phyloP scores from a whole-genome alignment of 345 rosid genomes.

The Lepidium sativum region DNA sequence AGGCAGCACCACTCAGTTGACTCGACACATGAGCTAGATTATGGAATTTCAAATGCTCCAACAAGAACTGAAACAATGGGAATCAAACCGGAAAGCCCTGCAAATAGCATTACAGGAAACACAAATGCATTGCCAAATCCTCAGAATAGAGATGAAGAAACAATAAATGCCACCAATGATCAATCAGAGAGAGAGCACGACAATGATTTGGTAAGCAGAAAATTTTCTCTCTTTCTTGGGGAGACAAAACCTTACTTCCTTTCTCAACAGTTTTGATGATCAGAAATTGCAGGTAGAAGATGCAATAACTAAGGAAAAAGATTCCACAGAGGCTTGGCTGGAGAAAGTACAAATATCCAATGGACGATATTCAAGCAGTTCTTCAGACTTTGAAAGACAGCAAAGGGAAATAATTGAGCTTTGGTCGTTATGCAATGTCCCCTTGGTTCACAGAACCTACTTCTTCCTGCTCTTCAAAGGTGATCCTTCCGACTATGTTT shows the following conservation, averaged over 20 bases:
- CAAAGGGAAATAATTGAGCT: conserved; percentile 52
- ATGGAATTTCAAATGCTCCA: not conserved
- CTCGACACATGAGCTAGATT: conserved; percentile 9
- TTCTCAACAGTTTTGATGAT: conserved; percentile 1
- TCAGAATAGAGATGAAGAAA: conserved; percentile 8
- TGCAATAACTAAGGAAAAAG: conserved; percentile 7
- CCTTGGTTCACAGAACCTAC: conserved; percentile 68
- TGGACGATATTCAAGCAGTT: conserved; percentile 25
- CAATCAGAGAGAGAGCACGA: conserved; percentile 24
- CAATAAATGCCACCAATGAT: not conserved
- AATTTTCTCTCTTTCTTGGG: not conserved
- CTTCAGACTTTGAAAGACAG: conserved; percentile 46
- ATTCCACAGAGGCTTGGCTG: not conserved
- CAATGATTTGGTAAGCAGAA: conserved; percentile 21
- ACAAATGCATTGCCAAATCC: not conserved
- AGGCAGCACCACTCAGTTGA: conserved; percentile 16
- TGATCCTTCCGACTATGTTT: conserved; percentile 63
- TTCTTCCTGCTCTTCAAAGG: conserved; percentile 78
- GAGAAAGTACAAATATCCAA: conserved; percentile 1
- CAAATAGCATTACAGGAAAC: not conserved
- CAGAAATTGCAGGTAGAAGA: conserved; percentile 25
- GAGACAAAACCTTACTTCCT: conserved; percentile 16
- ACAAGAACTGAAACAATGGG: not conserved
- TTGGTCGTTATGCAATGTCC: conserved; percentile 56
- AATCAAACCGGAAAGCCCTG: not conserved